Conservation (phyloP, 768 basidiomycete genomes). For the Rhodosporidiobolus sp. region DNA sequence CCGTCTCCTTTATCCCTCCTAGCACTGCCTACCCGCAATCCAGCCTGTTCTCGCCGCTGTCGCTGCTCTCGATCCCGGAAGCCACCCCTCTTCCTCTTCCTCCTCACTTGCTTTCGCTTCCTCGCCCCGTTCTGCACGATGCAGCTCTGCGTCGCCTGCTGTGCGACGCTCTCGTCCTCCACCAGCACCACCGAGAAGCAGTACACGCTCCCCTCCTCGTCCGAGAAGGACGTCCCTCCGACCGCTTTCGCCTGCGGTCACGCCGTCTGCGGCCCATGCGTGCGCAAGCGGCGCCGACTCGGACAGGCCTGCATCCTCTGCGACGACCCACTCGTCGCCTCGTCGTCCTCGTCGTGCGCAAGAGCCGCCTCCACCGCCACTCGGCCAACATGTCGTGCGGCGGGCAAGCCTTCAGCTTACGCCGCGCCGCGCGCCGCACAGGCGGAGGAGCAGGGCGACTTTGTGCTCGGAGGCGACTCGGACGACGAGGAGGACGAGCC, state of each 20-base stretch:
- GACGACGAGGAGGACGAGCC: conserved; percentile 20
- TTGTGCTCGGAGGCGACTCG: conserved; percentile 32
- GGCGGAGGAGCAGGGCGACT: neutral
- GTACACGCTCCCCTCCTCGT: neutral
- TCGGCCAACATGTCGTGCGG: neutral
- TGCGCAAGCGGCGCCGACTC: neutral
- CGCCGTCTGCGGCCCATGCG: conserved; percentile 7
- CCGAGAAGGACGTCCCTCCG: conserved; percentile 15
- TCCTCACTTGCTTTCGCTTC: neutral
- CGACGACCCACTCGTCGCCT: conserved; percentile 5
- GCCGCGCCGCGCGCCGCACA: too few relatives aligned
- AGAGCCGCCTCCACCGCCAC: too few relatives aligned
- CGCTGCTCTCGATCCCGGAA: neutral
- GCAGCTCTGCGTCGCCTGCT: conserved; percentile 23
- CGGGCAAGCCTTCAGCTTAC: neutral
- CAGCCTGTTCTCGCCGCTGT: neutral
- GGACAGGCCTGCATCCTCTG: conserved; percentile 21
- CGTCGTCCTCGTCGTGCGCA: neutral
- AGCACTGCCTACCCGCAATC: neutral
- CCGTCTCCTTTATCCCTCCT: neutral
- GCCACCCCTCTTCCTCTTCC: neutral
- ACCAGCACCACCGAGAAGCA: neutral
- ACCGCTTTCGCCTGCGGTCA: conserved; percentile 13
- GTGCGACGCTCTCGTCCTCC: neutral
- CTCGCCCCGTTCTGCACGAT: neutral